Base-by-base conservation (phyloP, 75 land plant species). In the Sequoia sempervirens region DNA sequence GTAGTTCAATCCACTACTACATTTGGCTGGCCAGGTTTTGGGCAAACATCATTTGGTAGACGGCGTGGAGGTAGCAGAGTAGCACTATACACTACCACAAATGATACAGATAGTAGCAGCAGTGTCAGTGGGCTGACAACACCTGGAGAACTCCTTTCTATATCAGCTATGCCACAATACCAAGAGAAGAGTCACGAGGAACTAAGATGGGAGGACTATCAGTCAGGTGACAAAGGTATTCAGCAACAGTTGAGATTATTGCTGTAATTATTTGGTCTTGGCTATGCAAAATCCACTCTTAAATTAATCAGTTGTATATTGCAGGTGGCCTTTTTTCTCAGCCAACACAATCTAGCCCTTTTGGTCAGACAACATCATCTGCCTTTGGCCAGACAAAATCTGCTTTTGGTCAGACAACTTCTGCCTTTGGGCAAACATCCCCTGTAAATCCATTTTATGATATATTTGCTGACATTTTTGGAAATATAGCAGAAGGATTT, bases 141-240 rank as follows among this genome's bases (percentile, higher is more conserved):
- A n/a, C n/a, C 85, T 68, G 97, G 94, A 26, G 96, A 92, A 83
- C 85, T 96, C 83, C 91, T 96, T 85, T 98, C 98, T 18, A 98
- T 98, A 82, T 96, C 97, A n/a, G 99, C 99, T 58, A 98, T 98
- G 95, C 95, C 95, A 82, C 90, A 86, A 45, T 96, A 98, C 88
- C 94, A 96, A 82, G 93, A 94, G 36, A 98, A 94, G 84, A 92
- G 94, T 80, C 97, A 89, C 64, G 99, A 97, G 83, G 99, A 97
- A 80, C 86, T 97, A 76, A 88, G 98, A 79, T 97, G 98, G 98
- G 99, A 97, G 84, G 99, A 97, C 83, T 97, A 96, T 82, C 98
- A 94, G 84, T 87, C 81, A 78, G 97, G 97, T 18, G 98, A 98
- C 81, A 98, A 96, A 93, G 99, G 99, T 96, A 66, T 34, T 36